Evolutionary conservation across 495 filamentous ascomycete genomes (phyloP), one percentile per base, ranked within the genome.

Genomic region (Geoglossum glabrum): DNA sequence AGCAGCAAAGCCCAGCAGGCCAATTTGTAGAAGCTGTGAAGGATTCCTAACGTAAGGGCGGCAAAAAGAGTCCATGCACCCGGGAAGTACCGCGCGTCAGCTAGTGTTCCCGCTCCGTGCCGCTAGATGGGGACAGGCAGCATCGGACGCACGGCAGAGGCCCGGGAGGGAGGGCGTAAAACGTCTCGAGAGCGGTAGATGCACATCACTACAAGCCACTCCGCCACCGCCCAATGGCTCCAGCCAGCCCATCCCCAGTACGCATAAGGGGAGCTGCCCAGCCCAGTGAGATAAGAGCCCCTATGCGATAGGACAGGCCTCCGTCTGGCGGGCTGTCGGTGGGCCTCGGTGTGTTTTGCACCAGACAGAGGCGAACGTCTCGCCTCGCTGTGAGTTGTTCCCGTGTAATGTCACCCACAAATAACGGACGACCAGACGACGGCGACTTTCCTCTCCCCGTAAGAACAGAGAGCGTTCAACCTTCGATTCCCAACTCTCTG

Each of bases 121-220:
- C 3, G 49, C 49, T 40, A 13, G n/a, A n/a, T 7, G 36, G 36
- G 6, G 49, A 30, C 49, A 31, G 15, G 49, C 49, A 52, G 49
- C 49, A 52, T 23, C 49, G 49, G 49, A 52, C 28, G 49, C 26
- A 52, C 49, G 23, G 49, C 23, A 52, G 28, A 31, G 25, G 25
- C 30, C 49, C 49, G 49, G 21, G 23, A 31, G 49, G 25, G 30
- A 30, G 15, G n/a, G n/a, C n/a, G n/a, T n/a, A n/a, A n/a, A n/a
- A 13, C 49, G 49, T 31, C 25, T 52, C 17, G 25, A 19, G 49
- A 52, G 49, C 49, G 28, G 28, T 52, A 31, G 23, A 28, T 13
- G 23, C 49, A 52, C 49, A 30, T 28, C 49, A 15, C 49, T 52
- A 21, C 49, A 52, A 52, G 49, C 49, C 49, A 52, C 49, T 50